Evolutionary conservation across 768 basidiomycete species (phyloP).

Genomic region (Trametes maxima): DNA sequence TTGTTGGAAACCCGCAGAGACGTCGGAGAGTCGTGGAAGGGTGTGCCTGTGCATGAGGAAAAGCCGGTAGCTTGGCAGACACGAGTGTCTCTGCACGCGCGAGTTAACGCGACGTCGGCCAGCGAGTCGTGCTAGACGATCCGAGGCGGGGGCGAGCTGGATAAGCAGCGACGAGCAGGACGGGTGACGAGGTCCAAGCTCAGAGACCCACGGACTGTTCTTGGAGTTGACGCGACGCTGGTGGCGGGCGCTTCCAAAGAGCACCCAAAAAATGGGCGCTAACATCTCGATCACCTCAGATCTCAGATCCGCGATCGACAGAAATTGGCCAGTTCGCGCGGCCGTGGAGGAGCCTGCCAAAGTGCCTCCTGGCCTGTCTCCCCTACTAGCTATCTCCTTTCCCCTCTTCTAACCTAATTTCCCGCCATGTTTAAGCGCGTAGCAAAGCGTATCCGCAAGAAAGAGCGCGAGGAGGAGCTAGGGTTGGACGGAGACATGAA

Average conservation of each 20-base stretch:
- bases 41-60: neutral
- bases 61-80: too few species aligned
- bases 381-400: neutral
- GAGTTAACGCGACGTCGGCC: too few species aligned
- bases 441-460: conserved; percentile 62
- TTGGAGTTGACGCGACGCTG: neutral
- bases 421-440: conserved; percentile 76
- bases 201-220: too few species aligned
- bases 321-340: neutral
- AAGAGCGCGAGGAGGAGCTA: conserved; percentile 64
- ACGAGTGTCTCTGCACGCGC: too few species aligned
- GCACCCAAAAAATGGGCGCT: conserved; percentile 12
- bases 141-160: neutral
- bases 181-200: neutral
- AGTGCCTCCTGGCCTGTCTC: neutral
- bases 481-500: conserved; percentile 66
- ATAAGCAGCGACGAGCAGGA: neutral
- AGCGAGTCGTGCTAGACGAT: neutral
- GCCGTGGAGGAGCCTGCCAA: neutral
- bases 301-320: conserved; percentile 5
- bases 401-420: neutral
- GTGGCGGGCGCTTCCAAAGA: neutral
- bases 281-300: conserved; percentile 7
- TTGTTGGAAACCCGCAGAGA: neutral
- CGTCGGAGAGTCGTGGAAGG: conserved; percentile 1